These are phyloP conservation scores for Penicillium salamii DNA, from an alignment of 495 filamentous ascomycete species.

Conservation along the genomic window DNA sequence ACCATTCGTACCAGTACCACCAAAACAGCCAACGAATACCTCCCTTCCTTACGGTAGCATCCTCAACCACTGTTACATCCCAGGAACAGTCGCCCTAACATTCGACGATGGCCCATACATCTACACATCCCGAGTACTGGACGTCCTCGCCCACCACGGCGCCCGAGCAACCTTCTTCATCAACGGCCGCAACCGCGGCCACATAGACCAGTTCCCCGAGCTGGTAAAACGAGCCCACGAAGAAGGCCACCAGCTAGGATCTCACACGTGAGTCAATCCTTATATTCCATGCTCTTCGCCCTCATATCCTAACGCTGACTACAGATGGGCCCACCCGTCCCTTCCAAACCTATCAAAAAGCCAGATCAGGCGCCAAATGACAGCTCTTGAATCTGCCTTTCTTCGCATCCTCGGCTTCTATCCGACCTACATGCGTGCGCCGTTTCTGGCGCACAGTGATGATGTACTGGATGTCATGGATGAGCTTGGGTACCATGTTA, in stretches of 20 bases:
- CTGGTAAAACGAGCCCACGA: conserved; percentile 59
- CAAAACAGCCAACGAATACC: background rate
- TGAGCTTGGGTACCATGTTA: conserved; percentile 41
- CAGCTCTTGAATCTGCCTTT: conserved; percentile 66
- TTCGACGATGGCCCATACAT: conserved; percentile 73
- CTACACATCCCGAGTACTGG: conserved; percentile 62
- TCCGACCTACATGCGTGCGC: conserved; percentile 67
- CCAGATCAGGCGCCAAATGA: conserved; percentile 61
- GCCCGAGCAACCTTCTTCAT: conserved; percentile 74
- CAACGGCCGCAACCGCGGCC: conserved; percentile 65
- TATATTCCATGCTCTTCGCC: background rate
- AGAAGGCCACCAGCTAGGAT: conserved; percentile 71
- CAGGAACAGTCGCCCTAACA: conserved; percentile 65
- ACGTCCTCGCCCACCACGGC: conserved; percentile 56
- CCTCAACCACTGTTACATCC: conserved; percentile 57
- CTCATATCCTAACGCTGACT: background rate
- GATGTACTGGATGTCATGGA: conserved; percentile 28
- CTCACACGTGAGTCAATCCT: conserved; percentile 67
- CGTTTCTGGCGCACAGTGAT: conserved; percentile 35
- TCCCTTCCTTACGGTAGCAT: conserved; percentile 50
- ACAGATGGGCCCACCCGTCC: conserved; percentile 58
- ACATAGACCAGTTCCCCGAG: conserved; percentile 43
- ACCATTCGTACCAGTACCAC: background rate
- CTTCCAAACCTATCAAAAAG: conserved; percentile 50
- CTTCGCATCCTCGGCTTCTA: conserved; percentile 66